phyloP scores from a whole-genome alignment of 2,329 filamentous ascomycete genomes.

The Taxawa tesnikishii region DNA sequence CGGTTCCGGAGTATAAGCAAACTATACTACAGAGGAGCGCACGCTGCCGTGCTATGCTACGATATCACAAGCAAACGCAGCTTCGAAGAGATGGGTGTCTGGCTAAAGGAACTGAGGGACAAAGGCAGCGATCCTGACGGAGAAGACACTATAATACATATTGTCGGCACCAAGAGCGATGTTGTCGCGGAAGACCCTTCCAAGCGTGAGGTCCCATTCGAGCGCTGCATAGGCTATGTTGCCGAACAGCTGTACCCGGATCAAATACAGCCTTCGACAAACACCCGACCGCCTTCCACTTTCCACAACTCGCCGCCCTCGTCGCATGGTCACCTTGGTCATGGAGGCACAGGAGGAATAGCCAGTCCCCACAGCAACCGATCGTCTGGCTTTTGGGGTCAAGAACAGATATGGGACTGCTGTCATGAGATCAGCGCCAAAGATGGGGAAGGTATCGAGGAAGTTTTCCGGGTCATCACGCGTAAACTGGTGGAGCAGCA shows the following conservation, averaged over 20 bases:
- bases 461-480: constrained; percentile 85
- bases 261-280: constrained; percentile 48
- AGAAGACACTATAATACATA: constrained; percentile 73
- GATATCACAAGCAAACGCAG: constrained; percentile 78
- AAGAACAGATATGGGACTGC: constrained; percentile 90
- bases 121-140: constrained; percentile 42
- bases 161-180: constrained; percentile 92
- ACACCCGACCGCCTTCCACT: constrained; percentile 5
- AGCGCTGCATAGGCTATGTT: constrained; percentile 90
- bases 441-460: constrained; percentile 88
- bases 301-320: constrained; percentile 6
- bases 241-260: constrained; percentile 78
- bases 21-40: constrained; percentile 91
- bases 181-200: constrained; percentile 75
- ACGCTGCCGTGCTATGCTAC: constrained; percentile 89
- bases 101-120: constrained; percentile 72
- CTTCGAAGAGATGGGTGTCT: constrained; percentile 85
- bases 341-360: constrained; percentile 30
- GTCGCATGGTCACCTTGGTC: constrained; percentile 20
- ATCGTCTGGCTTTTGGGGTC: constrained; percentile 74
- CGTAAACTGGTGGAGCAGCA: constrained; percentile 70
- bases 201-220: constrained; percentile 76
- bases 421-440: constrained; percentile 95
- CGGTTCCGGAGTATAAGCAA: constrained; percentile 89
- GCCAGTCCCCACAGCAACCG: constrained; percentile 34